Evolutionary conservation across 345 rosid genomes (phyloP).

Genomic region (Dovyalis caffra): DNA sequence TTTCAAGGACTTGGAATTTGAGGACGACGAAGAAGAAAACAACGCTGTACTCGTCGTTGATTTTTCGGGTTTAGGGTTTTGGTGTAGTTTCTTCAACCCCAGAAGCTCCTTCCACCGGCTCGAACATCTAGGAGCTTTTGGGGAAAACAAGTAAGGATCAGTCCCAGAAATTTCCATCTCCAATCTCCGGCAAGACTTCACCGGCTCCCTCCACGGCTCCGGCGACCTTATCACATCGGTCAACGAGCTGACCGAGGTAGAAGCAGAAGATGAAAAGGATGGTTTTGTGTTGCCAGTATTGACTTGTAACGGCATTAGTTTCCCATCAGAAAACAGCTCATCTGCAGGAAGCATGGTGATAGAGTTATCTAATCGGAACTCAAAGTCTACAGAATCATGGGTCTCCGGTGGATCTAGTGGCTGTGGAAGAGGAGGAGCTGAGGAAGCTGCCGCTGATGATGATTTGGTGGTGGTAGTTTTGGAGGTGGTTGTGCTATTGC

Average conservation of each 20-base stretch:
- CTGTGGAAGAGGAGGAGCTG: background rate
- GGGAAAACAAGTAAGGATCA: conserved; percentile 57
- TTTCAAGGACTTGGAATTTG: conserved; percentile 52
- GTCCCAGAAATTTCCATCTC: conserved; percentile 40
- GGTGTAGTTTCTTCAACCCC: conserved; percentile 66
- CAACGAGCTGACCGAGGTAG: conserved; percentile 12
- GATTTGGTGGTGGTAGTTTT: conserved; percentile 1
- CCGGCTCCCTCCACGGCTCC: conserved; percentile 13
- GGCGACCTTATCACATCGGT: conserved; percentile 25
- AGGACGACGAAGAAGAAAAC: conserved; percentile 19
- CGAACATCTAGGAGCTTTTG: conserved; percentile 83
- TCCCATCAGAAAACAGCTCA: conserved; percentile 85
- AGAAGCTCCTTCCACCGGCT: conserved; percentile 93
- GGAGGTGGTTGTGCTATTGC: conserved; percentile 18
- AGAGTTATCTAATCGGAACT: conserved; percentile 83
- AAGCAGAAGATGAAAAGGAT: background rate
- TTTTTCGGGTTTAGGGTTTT: conserved; percentile 34
- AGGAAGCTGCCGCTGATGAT: background rate
- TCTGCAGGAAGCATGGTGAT: conserved; percentile 89
- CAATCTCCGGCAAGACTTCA: conserved; percentile 37
- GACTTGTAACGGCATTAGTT: conserved; percentile 73
- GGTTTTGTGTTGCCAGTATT: conserved; percentile 16
- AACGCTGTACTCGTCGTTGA: conserved; percentile 15
- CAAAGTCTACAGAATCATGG: conserved; percentile 60
- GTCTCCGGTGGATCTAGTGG: conserved; percentile 25